Conservation (phyloP, 2,329 filamentous ascomycete species). For the Exserohilum rostratum region DNA sequence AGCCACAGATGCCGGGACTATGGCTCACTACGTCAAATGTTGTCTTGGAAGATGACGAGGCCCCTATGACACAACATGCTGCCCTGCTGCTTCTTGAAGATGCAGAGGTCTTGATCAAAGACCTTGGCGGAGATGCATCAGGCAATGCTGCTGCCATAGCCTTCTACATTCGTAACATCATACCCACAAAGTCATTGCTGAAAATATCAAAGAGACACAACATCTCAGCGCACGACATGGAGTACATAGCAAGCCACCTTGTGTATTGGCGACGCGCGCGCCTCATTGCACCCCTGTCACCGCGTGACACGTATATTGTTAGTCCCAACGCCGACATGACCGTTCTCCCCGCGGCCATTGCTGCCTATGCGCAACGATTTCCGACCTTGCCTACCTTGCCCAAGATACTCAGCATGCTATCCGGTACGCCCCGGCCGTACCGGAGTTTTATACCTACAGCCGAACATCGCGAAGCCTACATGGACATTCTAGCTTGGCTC, state of each 20-base stretch:
- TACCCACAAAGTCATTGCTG: slow-evolving; percentile 69
- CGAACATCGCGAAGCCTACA: slow-evolving; percentile 84
- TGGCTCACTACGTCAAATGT: slow-evolving; percentile 89
- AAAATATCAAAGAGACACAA: slow-evolving; percentile 74
- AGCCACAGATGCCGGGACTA: slow-evolving; percentile 73
- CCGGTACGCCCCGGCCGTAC: slow-evolving; percentile 80
- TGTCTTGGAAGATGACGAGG: slow-evolving; percentile 69
- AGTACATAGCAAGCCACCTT: slow-evolving; percentile 87
- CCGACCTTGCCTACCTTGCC: slow-evolving; percentile 81
- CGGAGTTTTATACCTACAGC: slow-evolving; percentile 84
- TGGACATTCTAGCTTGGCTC: slow-evolving; percentile 91
- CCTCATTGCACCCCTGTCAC: slow-evolving; percentile 87
- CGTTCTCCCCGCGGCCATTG: slow-evolving; percentile 70
- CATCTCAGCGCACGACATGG: slow-evolving; percentile 79
- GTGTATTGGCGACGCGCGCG: slow-evolving; percentile 96
- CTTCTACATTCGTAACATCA: slow-evolving; percentile 68
- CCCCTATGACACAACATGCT: slow-evolving; percentile 82
- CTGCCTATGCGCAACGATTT: slow-evolving; percentile 77
- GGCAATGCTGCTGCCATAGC: slow-evolving; percentile 78
- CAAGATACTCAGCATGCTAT: slow-evolving; percentile 85
- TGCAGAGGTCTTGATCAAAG: slow-evolving; percentile 76
- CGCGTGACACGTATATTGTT: slow-evolving; percentile 87
- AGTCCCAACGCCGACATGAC: slow-evolving; percentile 85
- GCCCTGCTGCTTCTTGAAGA: slow-evolving; percentile 84
- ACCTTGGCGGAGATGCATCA: slow-evolving; percentile 72